Base-by-base conservation (phyloP, 768 basidiomycete species). In the Boletus coccyginus region DNA sequence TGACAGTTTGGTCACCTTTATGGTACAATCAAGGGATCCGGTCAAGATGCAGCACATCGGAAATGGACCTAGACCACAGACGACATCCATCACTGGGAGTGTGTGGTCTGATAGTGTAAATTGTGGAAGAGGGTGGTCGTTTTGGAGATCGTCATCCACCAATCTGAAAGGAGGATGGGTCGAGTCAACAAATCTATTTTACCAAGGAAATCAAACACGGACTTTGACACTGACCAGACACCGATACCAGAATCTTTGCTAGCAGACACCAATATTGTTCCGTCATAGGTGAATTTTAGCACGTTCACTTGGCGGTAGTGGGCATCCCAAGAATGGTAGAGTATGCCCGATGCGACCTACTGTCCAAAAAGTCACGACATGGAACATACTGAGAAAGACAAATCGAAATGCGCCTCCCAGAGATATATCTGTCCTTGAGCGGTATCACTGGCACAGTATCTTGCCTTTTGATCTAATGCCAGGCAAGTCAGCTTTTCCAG, bases 191-290 rank as follows among this genome's bases (percentile, higher is more conserved):
- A 47, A 36, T 43, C 41, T 41, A 36, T 31, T 24, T 54, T n/a
- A 46, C 36, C 43, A 49, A 19, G 44, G 53, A 47, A 55, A 51
- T 47, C 44, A 24, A 61, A 61, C 50, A 78, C 78, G 73, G 63
- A 94, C 94, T 87, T 90, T 51, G 90, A 82, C 60, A 94, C 78
- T 57, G 87, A 87, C 94, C 94, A 98, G 58, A 98, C 87, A 72
- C 83, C 85, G 53, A 94, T 82, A 36, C 86, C 85, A 43, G 95
- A 92, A 68, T 99, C 97, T 59, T 96, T 92, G 53, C 91, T 93
- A 5, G 90, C 93, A 35, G 92, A 90, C 17, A 98, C 64, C 44
- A 99, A 77, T 7, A 87, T 83, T 43, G 80, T 81, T 35, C 90
- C 90, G 66, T 97, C 94, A 19, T 78, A 77, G 10, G 92, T 90